Evolutionary conservation across 1,284 basidiomycete genomes (phyloP), one percentile per base, ranked within the genome.

Genomic region (Cystobasidium slooffiae): DNA sequence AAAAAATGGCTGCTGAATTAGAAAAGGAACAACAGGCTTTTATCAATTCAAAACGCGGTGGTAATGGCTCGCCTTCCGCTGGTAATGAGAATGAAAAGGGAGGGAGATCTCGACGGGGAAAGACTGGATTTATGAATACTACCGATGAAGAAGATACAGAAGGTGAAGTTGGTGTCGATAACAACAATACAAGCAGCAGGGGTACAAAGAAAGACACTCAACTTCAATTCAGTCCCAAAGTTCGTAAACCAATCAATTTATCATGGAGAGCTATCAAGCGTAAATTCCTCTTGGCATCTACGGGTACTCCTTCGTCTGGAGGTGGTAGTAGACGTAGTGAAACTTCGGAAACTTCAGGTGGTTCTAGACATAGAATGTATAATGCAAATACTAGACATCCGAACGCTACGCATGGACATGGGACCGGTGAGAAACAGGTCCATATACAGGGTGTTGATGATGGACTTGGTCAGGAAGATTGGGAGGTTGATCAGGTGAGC

Each of bases 191-290:
- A 7, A 22, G 53, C 8, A 31, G 53, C 6, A 55, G 53, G 53
- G 22, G 39, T 47, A 12, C 22, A 41, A 68, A 8, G 37, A 68
- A 63, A 59, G 56, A 59, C 41, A 59, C 18, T 16, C 61, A 63
- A 63, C 20, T 63, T 24, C 43, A 46, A 24, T 63, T 63, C 22
- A 47, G 43, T 47, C 43, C 61, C 16, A 63, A 49, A 47, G 61
- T 63, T 12, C 6, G 43, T 3, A 63, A 63, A 63, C 61, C 61
- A 63, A 53, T 43, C 18, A 49, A 53, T 44, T 16, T 72, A 16
- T 63, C 69, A n/a, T 72, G 69, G 69, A 41, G 37, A 49, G 62
- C 61, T 61, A 72, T 72, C 6, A 72, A 72, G 43, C 41, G 61
- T 6, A 72, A 64, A 52, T 51, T 72, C 10, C 47, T 72, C n/a